Conservation (phyloP, 805 yeast species). For the Wickerhamiella nectarea region DNA sequence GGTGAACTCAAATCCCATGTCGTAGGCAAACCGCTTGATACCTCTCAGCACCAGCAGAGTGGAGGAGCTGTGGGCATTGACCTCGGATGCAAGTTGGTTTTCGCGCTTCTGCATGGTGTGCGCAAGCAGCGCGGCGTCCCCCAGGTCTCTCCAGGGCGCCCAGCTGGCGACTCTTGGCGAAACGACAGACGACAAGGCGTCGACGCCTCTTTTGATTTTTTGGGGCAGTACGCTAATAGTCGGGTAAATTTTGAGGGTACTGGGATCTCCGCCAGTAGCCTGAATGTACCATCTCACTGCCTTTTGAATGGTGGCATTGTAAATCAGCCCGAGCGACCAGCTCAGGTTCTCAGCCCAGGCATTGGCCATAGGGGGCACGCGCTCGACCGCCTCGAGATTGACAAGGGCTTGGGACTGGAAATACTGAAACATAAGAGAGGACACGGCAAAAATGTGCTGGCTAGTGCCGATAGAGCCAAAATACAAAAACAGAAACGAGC, state of each 20-base stretch:
- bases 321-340: slow-evolving; percentile 89
- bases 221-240: slow-evolving; percentile 64
- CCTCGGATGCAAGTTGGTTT: slow-evolving; percentile 14
- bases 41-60: slow-evolving; percentile 65
- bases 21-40: slow-evolving; percentile 67
- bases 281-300: slow-evolving; percentile 91
- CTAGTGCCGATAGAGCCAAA: slow-evolving; percentile 85
- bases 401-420: slow-evolving; percentile 81
- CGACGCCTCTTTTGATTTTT: slow-evolving; percentile 33
- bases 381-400: slow-evolving; percentile 70
- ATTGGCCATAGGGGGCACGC: slow-evolving; percentile 82
- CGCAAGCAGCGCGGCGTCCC: neutral
- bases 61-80: slow-evolving; percentile 17
- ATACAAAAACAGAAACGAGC: slow-evolving; percentile 69
- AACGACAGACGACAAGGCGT: slow-evolving; percentile 15
- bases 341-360: slow-evolving; percentile 87
- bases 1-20: slow-evolving; percentile 67
- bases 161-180: slow-evolving; percentile 12
- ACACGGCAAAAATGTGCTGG: slow-evolving; percentile 74
- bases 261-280: slow-evolving; percentile 80
- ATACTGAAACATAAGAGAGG: slow-evolving; percentile 69
- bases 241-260: slow-evolving; percentile 43
- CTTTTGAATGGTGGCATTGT: slow-evolving; percentile 65
- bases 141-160: slow-evolving; percentile 2
- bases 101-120: slow-evolving; percentile 12